Percentiles rank a stretch among this genome's conserved stretches.
phyloP scores from a whole-genome alignment of 306 rosid species.

The Fragaria vesca region DNA sequence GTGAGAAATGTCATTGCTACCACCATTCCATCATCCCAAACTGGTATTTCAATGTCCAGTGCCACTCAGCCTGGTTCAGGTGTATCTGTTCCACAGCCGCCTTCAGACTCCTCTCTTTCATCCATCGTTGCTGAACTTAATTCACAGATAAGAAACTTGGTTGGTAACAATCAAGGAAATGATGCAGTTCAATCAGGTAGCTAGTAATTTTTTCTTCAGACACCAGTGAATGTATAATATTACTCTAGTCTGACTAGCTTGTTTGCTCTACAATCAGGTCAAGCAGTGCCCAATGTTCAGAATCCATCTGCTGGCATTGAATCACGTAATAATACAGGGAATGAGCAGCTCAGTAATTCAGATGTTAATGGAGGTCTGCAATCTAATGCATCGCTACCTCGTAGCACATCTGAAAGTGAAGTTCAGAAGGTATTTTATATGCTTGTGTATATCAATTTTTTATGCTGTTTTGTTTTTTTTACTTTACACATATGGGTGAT shows the following conservation, averaged over 20 bases:
- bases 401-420: constrained; percentile 41
- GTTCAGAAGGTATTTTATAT: constrained; percentile 41
- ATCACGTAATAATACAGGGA: constrained; percentile 30
- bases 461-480: background rate
- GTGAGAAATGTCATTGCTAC: constrained; percentile 55
- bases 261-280: constrained; percentile 49
- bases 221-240: background rate
- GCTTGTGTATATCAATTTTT: constrained; percentile 15
- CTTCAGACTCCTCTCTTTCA: constrained; percentile 54
- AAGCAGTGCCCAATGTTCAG: constrained; percentile 38
- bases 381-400: constrained; percentile 35
- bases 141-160: constrained; percentile 52
- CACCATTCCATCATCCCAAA: constrained; percentile 47
- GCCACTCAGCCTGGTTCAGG: constrained; percentile 47
- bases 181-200: constrained; percentile 50
- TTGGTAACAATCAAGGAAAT: constrained; percentile 57
- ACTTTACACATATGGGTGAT: constrained; percentile 22
- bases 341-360: constrained; percentile 41
- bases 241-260: constrained; percentile 16
- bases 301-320: constrained; percentile 51
- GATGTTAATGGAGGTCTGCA: constrained; percentile 33
- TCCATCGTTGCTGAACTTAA: constrained; percentile 54
- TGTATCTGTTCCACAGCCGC: constrained; percentile 55
- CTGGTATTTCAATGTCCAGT: constrained; percentile 39
- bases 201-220: constrained; percentile 19